A percentile compares a stretch with the other conserved stretches of the same genome.
phyloP scores from a whole-genome alignment of 805 yeast species.

The Metschnikowia picachoensis region DNA sequence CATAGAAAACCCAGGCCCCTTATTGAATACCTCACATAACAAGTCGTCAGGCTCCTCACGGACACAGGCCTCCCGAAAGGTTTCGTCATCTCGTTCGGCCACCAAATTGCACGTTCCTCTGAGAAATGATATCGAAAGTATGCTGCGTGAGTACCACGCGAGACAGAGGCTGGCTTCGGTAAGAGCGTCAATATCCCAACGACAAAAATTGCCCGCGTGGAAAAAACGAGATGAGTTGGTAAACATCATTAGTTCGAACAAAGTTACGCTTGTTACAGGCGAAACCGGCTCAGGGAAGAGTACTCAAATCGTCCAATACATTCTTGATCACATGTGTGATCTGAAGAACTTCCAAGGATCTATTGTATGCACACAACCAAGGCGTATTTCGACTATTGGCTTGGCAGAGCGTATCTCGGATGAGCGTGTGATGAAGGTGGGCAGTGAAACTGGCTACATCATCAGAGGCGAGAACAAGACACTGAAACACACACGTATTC shows the following conservation, averaged over 20 bases:
- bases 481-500: conserved; percentile 56
- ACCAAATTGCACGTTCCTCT: background rate
- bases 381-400: conserved; percentile 94
- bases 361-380: conserved; percentile 89
- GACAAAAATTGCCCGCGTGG: conserved; percentile 84
- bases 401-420: conserved; percentile 88
- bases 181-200: conserved; percentile 31
- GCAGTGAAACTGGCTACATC: conserved; percentile 81
- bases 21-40: conserved; percentile 22
- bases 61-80: background rate
- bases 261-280: conserved; percentile 81
- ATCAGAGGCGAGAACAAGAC: conserved; percentile 87
- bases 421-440: conserved; percentile 64
- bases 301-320: conserved; percentile 88
- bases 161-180: conserved; percentile 23
- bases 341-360: conserved; percentile 49
- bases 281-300: conserved; percentile 98
- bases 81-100: background rate
- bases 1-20: conserved; percentile 71
- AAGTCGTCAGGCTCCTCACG: background rate
- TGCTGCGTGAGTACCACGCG: conserved; percentile 3
- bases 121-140: background rate
- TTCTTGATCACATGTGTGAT: conserved; percentile 61
- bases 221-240: conserved; percentile 54
- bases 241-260: conserved; percentile 50